These are phyloP conservation scores for Yamadazyma mexicana DNA, from an alignment of 1,139 yeast genomes.

Conservation along the genomic window DNA sequence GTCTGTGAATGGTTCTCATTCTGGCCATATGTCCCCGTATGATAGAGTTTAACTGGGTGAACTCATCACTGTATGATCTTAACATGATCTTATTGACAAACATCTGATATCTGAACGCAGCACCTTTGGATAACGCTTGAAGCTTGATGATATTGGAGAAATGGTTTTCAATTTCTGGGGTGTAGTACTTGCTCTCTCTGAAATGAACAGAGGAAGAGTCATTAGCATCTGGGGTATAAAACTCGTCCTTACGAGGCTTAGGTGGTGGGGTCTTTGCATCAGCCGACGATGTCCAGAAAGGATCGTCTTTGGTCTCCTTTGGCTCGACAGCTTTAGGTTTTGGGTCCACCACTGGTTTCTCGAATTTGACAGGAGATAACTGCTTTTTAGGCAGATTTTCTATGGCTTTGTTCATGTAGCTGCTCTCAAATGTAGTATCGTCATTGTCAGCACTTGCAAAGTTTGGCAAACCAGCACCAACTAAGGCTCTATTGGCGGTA, in stretches of 20 bases:
- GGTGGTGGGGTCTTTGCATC: slow-evolving; percentile 2
- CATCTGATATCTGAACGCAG: slow-evolving; percentile 59
- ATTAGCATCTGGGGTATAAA: slow-evolving; percentile 12
- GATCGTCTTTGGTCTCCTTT: background rate
- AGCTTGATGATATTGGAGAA: slow-evolving; percentile 36
- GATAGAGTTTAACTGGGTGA: slow-evolving; percentile 35
- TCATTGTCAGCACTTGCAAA: slow-evolving; percentile 48
- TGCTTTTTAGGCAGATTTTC: slow-evolving; percentile 15
- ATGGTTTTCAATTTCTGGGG: slow-evolving; percentile 27
- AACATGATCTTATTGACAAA: slow-evolving; percentile 62
- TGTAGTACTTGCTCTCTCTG: slow-evolving; percentile 17
- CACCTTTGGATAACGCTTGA: slow-evolving; percentile 68
- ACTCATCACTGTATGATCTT: slow-evolving; percentile 51
- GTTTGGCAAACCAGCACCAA: slow-evolving; percentile 63
- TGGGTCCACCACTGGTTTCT: background rate
- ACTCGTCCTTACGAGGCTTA: slow-evolving; percentile 4
- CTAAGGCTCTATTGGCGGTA: slow-evolving; percentile 66
- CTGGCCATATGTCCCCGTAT: slow-evolving; percentile 44
- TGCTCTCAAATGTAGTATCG: slow-evolving; percentile 17
- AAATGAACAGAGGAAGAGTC: slow-evolving; percentile 4
- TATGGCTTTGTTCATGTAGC: slow-evolving; percentile 25
- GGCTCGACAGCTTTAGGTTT: background rate
- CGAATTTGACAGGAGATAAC: slow-evolving; percentile 12
- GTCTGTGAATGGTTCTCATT: slow-evolving; percentile 36
- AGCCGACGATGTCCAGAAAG: background rate